Evolutionary conservation across 2,329 filamentous ascomycete species (phyloP).

Genomic region (Sarocladium strictum): DNA sequence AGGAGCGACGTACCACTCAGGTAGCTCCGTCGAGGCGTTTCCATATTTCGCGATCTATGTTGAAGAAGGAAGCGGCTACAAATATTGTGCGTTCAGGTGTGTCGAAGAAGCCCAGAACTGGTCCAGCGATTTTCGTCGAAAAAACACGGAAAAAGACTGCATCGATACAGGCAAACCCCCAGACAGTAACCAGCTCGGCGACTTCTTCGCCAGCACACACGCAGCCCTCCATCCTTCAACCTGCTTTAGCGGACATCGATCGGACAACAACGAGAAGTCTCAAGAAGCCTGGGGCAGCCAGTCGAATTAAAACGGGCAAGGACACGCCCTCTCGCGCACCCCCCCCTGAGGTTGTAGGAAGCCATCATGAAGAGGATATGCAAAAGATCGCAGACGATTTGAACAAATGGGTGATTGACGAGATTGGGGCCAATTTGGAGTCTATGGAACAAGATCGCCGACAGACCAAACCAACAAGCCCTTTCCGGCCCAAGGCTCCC

Average conservation of each 20-base stretch:
- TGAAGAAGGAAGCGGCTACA: slow-evolving; percentile 16
- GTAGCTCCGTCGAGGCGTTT: slow-evolving; percentile 33
- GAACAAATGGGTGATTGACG: slow-evolving; percentile 52
- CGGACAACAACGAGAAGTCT: slow-evolving; percentile 13
- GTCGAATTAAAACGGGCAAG: slow-evolving; percentile 12
- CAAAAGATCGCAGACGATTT: slow-evolving; percentile 47
- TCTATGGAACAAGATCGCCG: slow-evolving; percentile 37
- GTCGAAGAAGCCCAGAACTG: slow-evolving; percentile 35
- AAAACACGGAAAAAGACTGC: slow-evolving; percentile 35
- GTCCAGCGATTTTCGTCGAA: slow-evolving; percentile 51
- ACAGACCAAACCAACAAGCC: slow-evolving; percentile 23
- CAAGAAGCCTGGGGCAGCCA: slow-evolving; percentile 28
- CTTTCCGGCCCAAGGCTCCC: slow-evolving; percentile 50
- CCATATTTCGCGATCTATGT: slow-evolving; percentile 45
- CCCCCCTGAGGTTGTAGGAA: slow-evolving; percentile 27
- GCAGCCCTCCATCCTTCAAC: neutral
- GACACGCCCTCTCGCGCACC: slow-evolving; percentile 18
- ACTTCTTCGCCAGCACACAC: neutral
- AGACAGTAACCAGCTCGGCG: neutral
- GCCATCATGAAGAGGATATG: slow-evolving; percentile 36
- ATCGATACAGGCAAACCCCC: neutral
- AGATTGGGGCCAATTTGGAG: slow-evolving; percentile 49
- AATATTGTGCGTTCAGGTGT: slow-evolving; percentile 20
- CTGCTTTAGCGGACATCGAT: neutral
- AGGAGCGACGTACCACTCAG: neutral